Evolutionary conservation across 2,329 filamentous ascomycete species (phyloP), one percentile per base, ranked within the genome.

Genomic region (Juglanconis oblonga): DNA sequence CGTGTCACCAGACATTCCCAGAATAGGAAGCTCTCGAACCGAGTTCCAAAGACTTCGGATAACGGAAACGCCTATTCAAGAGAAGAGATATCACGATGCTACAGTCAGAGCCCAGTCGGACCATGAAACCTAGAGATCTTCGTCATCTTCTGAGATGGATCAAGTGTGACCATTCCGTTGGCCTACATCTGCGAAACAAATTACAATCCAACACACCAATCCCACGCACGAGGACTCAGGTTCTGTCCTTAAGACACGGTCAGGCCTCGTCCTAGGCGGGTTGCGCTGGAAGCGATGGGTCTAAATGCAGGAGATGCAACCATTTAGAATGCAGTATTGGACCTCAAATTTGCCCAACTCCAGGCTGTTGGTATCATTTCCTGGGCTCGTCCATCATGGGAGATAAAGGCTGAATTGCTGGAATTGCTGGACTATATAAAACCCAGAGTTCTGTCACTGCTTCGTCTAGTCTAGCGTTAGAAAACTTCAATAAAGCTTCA

Each of bases 261-360:
- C 36, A 53, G 24, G 38, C 10, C 11, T 42, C 38, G 10, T 42
- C 38, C 10, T 42, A 3, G 38, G 38, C 38, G 38, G 11, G 10
- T 13, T 42, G 11, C n/a, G n/a, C 10, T 9, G 38, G 10, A 42
- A 7, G 11, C 11, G 10, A 9, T 11, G n/a, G 4, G 38, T 11
- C 10, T 24, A 24, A 54, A 54, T 54, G 40, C 38, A 54, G 45
- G 52, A 40, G 52, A 45, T 54, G 17, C 44, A 44, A 44, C 52
- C 52, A 53, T 44, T n/a, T 7, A 44, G 40, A 44, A 38, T 5
- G 8, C 14, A 29, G 13, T 29, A 11, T 31, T 17, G 17, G 14
- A 17, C 29, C 13, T 9, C 48, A 50, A 31, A 14, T 32, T 33
- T 32, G 48, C 29, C 38, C 38, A 42, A 13, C 1, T 42, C 24